Conservation (phyloP, 2,329 filamentous ascomycete species). For the Zasmidium cellare region DNA sequence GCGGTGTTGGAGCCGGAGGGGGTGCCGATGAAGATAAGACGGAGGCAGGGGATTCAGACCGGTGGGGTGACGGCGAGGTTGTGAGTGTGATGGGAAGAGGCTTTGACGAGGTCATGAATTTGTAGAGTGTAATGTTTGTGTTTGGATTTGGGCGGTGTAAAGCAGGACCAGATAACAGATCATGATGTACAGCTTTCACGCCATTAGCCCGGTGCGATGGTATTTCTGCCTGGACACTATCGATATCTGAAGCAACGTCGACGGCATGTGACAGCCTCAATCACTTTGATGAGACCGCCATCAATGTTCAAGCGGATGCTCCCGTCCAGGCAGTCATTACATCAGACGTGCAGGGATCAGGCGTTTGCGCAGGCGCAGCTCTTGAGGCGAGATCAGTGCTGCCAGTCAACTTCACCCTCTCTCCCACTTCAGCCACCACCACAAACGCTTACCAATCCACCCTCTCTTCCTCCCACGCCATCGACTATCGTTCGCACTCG, state of each 20-base stretch:
- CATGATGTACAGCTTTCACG: neutral
- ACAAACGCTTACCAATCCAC: neutral
- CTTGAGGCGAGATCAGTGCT: neutral
- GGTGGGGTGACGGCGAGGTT: slow-evolving; percentile 7
- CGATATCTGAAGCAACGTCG: no score
- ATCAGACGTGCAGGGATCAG: neutral
- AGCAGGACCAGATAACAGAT: neutral
- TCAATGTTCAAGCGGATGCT: neutral
- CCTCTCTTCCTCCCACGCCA: neutral
- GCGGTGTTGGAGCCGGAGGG: slow-evolving; percentile 23
- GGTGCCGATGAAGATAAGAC: slow-evolving; percentile 29
- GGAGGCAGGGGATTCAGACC: slow-evolving; percentile 36
- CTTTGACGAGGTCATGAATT: neutral
- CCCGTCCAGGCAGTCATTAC: neutral
- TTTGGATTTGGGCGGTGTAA: no score
- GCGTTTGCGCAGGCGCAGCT: neutral
- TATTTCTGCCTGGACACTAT: no score
- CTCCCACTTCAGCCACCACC: neutral
- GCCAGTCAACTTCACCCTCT: neutral
- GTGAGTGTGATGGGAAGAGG: neutral
- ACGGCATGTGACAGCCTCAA: no score
- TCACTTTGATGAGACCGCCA: neutral
- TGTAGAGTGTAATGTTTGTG: neutral
- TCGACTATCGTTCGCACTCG: neutral
- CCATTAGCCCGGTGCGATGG: no score